Percentiles rank a stretch among this genome's conserved stretches.
Conservation (phyloP, 1,284 basidiomycete species). For the Rhodotorula sp. region DNA sequence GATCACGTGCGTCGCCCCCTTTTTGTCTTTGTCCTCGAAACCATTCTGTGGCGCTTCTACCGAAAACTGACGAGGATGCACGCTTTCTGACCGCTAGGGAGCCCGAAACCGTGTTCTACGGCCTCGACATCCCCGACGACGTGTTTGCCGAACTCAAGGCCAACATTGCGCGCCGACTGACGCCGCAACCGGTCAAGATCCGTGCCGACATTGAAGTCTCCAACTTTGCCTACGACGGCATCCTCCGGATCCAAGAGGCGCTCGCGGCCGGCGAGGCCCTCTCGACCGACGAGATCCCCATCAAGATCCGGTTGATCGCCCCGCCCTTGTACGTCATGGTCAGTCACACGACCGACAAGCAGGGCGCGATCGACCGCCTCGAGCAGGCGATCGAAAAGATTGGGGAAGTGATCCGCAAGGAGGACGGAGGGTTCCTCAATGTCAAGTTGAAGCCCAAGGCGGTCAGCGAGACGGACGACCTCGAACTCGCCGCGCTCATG, state of each 20-base stretch:
- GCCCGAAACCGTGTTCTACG: slow-evolving; percentile 77
- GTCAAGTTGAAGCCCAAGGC: slow-evolving; percentile 99
- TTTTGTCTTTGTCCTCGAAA: too few species aligned
- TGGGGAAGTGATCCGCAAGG: slow-evolving; percentile 74
- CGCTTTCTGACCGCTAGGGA: slow-evolving; percentile 60
- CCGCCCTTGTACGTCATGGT: slow-evolving; percentile 95
- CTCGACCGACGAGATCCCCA: slow-evolving; percentile 86
- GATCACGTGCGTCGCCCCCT: slow-evolving; percentile 66
- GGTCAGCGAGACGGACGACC: slow-evolving; percentile 93
- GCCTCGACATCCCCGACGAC: slow-evolving; percentile 59
- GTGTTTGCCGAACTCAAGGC: slow-evolving; percentile 69
- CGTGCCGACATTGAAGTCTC: slow-evolving; percentile 97
- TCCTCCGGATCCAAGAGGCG: slow-evolving; percentile 94
- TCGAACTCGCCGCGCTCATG: slow-evolving; percentile 92
- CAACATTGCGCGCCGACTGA: slow-evolving; percentile 91
- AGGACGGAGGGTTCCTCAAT: slow-evolving; percentile 73
- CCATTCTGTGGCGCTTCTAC: too few species aligned
- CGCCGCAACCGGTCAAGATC: slow-evolving; percentile 97
- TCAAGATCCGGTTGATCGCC: slow-evolving; percentile 95
- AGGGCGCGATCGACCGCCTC: slow-evolving; percentile 85
- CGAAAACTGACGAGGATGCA: slow-evolving; percentile 2
- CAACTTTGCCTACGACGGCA: slow-evolving; percentile 95
- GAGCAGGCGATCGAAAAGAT: slow-evolving; percentile 93
- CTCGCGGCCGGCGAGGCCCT: slow-evolving; percentile 81
- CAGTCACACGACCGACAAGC: slow-evolving; percentile 96